A percentile compares a stretch with the other conserved stretches of the same genome.
Conservation (phyloP, 1,284 basidiomycete genomes). For the Ustanciosporium gigantosporum region DNA sequence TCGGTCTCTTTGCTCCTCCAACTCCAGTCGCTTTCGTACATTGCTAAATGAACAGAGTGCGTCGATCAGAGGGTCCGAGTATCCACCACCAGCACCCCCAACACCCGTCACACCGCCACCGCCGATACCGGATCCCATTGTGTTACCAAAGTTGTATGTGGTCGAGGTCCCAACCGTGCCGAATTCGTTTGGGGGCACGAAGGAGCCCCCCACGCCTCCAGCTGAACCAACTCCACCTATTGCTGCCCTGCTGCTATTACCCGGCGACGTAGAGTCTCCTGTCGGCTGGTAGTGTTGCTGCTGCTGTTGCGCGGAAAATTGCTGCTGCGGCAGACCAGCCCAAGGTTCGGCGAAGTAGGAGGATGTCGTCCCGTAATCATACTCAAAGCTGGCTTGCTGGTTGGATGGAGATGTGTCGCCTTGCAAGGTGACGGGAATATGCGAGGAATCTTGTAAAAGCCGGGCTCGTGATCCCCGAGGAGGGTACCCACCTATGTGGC, state of each 20-base stretch:
- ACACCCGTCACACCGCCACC: no score
- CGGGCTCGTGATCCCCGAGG: conserved; percentile 24
- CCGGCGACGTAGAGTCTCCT: background rate
- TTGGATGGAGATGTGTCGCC: conserved; percentile 1
- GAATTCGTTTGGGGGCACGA: conserved; percentile 15
- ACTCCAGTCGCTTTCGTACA: conserved; percentile 42
- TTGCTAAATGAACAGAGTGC: conserved; percentile 52
- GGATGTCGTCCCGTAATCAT: background rate
- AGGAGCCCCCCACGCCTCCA: conserved; percentile 19
- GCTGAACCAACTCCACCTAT: conserved; percentile 27
- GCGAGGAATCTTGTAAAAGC: conserved; percentile 10
- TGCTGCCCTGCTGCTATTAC: conserved; percentile 1
- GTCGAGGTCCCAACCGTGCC: conserved; percentile 29
- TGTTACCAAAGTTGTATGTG: background rate
- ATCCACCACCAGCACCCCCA: conserved; percentile 2
- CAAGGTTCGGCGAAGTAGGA: conserved; percentile 23
- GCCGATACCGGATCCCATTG: no score
- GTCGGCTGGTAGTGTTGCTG: no score
- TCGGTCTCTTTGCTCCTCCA: conserved; percentile 17
- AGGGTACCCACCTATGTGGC: conserved; percentile 24
- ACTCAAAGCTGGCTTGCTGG: no score
- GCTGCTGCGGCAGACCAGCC: no score
- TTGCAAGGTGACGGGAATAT: conserved; percentile 13
- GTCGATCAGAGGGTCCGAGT: conserved; percentile 41
- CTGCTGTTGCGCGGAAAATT: no score